Conservation (phyloP, 768 basidiomycete genomes). For the Mycena metata region DNA sequence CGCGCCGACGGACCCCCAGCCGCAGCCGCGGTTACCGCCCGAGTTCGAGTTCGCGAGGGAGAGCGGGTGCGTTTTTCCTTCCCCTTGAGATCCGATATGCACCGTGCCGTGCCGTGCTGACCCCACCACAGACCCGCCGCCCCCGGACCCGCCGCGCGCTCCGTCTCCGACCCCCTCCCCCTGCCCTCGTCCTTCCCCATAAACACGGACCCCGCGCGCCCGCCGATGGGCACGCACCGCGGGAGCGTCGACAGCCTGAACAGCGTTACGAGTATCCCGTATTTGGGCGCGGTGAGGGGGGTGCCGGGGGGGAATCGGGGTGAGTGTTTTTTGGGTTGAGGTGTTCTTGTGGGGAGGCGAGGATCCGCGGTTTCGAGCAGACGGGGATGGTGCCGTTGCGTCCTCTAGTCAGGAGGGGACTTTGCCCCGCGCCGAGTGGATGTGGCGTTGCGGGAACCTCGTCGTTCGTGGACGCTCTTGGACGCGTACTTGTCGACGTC, state of each 20-base stretch:
- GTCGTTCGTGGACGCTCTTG: too few species aligned
- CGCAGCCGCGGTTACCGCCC: slow-evolving; percentile 29
- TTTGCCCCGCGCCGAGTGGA: too few species aligned
- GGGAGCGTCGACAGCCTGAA: slow-evolving; percentile 41
- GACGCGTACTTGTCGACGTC: too few species aligned
- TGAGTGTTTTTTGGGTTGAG: slow-evolving; percentile 38
- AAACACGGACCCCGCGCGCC: slow-evolving; percentile 18
- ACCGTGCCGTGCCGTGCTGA: too few species aligned
- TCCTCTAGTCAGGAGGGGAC: too few species aligned
- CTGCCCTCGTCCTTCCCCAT: slow-evolving; percentile 35
- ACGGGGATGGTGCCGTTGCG: too few species aligned
- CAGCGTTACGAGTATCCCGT: slow-evolving; percentile 64
- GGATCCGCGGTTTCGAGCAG: background rate
- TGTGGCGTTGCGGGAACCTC: too few species aligned
- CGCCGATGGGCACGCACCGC: slow-evolving; percentile 26
- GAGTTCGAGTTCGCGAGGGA: background rate
- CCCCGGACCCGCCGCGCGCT: slow-evolving; percentile 20
- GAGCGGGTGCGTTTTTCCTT: too few species aligned
- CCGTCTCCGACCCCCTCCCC: slow-evolving; percentile 36
- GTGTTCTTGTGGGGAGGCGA: background rate
- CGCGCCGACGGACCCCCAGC: slow-evolving; percentile 36
- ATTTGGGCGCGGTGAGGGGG: slow-evolving; percentile 60
- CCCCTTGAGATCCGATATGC: too few species aligned
- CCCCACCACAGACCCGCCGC: background rate
- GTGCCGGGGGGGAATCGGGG: slow-evolving; percentile 63